Conservation (phyloP, 228 moss, liverwort and hornwort genomes). For the Sphagnum fallax region DNA sequence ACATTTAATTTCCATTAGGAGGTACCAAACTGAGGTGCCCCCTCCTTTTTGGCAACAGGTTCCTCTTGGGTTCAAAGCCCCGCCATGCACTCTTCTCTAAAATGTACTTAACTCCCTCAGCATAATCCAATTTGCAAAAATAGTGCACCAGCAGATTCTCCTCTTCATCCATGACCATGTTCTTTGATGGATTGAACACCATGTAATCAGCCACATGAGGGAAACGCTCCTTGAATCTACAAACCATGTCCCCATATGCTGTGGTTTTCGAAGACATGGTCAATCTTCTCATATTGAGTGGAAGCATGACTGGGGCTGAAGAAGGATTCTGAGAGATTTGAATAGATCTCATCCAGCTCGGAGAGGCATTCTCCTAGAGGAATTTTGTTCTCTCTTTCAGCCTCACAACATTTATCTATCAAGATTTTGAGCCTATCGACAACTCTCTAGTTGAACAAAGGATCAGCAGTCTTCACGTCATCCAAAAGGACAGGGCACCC, state of each 20-base stretch:
- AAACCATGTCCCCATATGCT: conserved; percentile 5
- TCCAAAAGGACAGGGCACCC: conserved; percentile 5
- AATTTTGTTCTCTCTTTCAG: conserved; percentile 2
- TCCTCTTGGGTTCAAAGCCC: conserved; percentile 1
- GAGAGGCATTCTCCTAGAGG: conserved; percentile 1
- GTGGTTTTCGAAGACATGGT: not conserved
- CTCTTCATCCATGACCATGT: conserved; percentile 2
- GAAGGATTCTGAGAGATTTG: not conserved
- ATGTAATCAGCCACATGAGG: conserved; percentile 1
- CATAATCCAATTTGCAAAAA: conserved; percentile 7
- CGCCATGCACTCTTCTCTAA: not conserved
- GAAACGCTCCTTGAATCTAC: not conserved
- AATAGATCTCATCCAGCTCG: conserved; percentile 2
- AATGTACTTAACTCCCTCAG: conserved; percentile 5
- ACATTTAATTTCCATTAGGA: too few relatives aligned
- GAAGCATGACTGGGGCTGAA: too few relatives aligned
- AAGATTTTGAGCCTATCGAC: not conserved
- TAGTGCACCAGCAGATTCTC: conserved; percentile 3
- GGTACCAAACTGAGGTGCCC: too few relatives aligned
- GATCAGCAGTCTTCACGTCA: not conserved
- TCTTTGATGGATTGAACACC: conserved; percentile 5
- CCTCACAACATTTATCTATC: conserved; percentile 3
- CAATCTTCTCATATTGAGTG: not conserved
- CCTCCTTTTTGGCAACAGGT: not conserved
- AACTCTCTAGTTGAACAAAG: not conserved